Base-by-base conservation (phyloP, 2,329 filamentous ascomycete genomes). In the Colletotrichum spinosum region DNA sequence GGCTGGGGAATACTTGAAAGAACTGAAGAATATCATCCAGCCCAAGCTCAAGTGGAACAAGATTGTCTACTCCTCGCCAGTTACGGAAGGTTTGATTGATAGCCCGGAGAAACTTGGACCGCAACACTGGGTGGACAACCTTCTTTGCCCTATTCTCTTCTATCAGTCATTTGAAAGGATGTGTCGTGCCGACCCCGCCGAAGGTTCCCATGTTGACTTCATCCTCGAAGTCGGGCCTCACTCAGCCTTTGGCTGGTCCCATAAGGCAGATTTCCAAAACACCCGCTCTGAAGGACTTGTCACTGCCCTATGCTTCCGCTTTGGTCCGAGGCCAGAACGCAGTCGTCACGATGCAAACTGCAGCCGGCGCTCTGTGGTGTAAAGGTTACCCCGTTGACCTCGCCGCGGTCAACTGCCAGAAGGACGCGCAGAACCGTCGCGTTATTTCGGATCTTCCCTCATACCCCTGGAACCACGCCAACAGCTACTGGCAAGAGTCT, bases 211-310 rank as follows among this genome's bases (percentile, higher is more conserved):
- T 10, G 55, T 80, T 17, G 79, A 62, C 59, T 76, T 81, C 72
- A 72, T 83, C 9, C 68, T 85, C 10, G 83, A 85, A 69, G 70
- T 85, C 6, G 83, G 83, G 0, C 83, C 83, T 0, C 83, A 85
- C 68, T 76, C 80, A 4, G 83, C 81, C 1, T 74, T 74, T 86
- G 1, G 78, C 81, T 44, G 83, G 83, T 0, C 83, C 83, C 0
- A 76, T 85, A 55, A 81, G 83, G 69, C 81, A 85, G 70, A 83
- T 83, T 8, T 72, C 82, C 17, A 83, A 83, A 63, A 71, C 71
- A 6, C 11, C 49, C 2, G 13, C 2, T 1, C 5, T 59, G 7
- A 64, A 64, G 11, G 38, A 25, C 2, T 15, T 56, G 1, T 55
- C 34, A 17, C 13, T 65, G 8, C 33, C 44, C 2, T 65, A 65